phyloP scores from a whole-genome alignment of 208 protist species.

The Entamoeba histolytica region DNA sequence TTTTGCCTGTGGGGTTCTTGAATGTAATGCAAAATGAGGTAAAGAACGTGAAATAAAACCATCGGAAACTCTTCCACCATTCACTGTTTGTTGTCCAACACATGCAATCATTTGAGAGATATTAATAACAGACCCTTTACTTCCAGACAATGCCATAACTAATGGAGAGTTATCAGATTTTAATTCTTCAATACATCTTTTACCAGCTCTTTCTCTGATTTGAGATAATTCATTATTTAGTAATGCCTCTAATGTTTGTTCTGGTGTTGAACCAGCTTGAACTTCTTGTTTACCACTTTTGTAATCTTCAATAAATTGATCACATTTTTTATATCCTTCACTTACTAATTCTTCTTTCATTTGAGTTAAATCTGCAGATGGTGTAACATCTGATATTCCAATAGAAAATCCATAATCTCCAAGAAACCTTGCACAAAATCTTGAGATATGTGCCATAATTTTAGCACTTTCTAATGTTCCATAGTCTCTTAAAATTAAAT shows the following conservation, averaged over 20 bases:
- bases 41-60: conserved; percentile 84
- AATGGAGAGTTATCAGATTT: conserved; percentile 75
- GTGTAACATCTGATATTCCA: conserved; percentile 74
- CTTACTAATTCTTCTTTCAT: conserved; percentile 67
- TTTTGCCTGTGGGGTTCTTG: conserved; percentile 39
- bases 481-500: conserved; percentile 60
- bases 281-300: conserved; percentile 59
- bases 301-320: conserved; percentile 65
- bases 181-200: conserved; percentile 71
- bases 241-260: conserved; percentile 66
- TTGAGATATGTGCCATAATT: conserved; percentile 73
- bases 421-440: conserved; percentile 59
- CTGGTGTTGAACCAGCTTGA: conserved; percentile 66
- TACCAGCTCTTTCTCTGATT: conserved; percentile 80
- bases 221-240: conserved; percentile 76
- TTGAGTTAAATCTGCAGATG: conserved; percentile 52
- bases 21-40: conserved; percentile 75
- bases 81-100: conserved; percentile 94
- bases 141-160: conserved; percentile 91
- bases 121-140: conserved; percentile 89
- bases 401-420: conserved; percentile 82
- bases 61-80: conserved; percentile 78
- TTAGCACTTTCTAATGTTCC: conserved; percentile 53
- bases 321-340: conserved; percentile 61
- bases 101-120: conserved; percentile 92